Evolutionary conservation across 768 basidiomycete species (phyloP), one percentile per base, ranked within the genome.

Genomic region (Xerocomellus amylosporus): DNA sequence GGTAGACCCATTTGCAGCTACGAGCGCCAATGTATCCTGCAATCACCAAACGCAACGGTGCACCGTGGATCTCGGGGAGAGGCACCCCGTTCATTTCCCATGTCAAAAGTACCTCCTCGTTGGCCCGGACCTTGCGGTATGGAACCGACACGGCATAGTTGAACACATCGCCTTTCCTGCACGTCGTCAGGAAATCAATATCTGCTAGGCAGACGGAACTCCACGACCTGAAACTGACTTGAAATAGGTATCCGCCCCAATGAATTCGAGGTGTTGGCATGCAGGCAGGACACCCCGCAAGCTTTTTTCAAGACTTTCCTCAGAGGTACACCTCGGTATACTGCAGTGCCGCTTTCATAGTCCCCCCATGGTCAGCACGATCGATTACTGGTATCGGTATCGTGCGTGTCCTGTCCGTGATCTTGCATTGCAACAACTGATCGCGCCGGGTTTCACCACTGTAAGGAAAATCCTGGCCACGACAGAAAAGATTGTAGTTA

Each of bases 181-280:
- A 53, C 9, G 13, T 26, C 19, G 19, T 37, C 28, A 37, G 44
- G n/a, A n/a, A n/a, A n/a, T n/a, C n/a, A 20, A 14, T 13, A 5
- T 39, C 33, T 2, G 14, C 46, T 17, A 15, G 15, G 22, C 15
- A 12, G 17, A 8, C 9, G 14, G 17, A n/a, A 34, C 15, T n/a
- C 17, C 12, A 19, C 4, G 15, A 20, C 19, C 2, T 6, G 34
- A 38, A 36, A 39, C 52, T 37, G 37, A 77, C 80, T 79, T 79
- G 72, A 81, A 80, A 63, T 81, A 82, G 1, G 80, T 82, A 55
- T 83, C 81, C 7, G 79, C 80, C 22, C 81, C 80, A 54, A 82
- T 75, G 63, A 82, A 79, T 62, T 83, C 81, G 58, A 82, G 69
- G 60, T 82, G 80, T 59, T 76, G 57, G 47, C 75, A 77, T 37